These are phyloP conservation scores for Fonsecaea monophora DNA, from an alignment of 2,329 filamentous ascomycete genomes.

Conservation along the genomic window DNA sequence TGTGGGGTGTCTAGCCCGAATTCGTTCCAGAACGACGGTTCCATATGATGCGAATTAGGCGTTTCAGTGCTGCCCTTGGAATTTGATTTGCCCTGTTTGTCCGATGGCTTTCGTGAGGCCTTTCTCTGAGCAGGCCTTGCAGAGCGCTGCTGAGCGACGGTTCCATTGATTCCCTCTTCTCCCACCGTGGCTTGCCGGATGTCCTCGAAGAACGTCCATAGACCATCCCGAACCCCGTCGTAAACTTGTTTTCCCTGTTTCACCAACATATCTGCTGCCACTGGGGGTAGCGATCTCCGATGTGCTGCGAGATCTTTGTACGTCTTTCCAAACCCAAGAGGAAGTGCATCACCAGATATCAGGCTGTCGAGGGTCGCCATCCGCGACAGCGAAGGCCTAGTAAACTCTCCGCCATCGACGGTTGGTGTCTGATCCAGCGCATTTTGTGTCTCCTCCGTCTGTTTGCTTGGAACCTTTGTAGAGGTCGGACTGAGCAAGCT, in stretches of 20 bases:
- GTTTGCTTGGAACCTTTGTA: slow-evolving; percentile 6
- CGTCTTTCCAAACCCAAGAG: slow-evolving; percentile 40
- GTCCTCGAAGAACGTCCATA: slow-evolving; percentile 96
- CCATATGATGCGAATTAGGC: slow-evolving; percentile 44
- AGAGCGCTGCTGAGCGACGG: slow-evolving; percentile 42
- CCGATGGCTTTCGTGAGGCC: slow-evolving; percentile 51
- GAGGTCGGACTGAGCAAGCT: slow-evolving; percentile 70
- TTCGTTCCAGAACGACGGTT: slow-evolving; percentile 58
- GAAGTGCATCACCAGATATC: slow-evolving; percentile 35
- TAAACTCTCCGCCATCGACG: slow-evolving; percentile 2
- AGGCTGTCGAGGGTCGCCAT: slow-evolving; percentile 37
- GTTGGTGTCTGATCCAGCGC: background rate
- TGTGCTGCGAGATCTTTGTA: slow-evolving; percentile 49
- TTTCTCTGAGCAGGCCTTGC: slow-evolving; percentile 44
- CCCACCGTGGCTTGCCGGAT: slow-evolving; percentile 94
- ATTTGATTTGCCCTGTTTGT: slow-evolving; percentile 39
- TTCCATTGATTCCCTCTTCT: slow-evolving; percentile 77
- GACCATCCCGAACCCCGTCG: slow-evolving; percentile 83
- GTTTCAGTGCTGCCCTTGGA: background rate
- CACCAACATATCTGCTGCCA: slow-evolving; percentile 60
- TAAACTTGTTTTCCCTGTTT: slow-evolving; percentile 76
- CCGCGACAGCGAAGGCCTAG: slow-evolving; percentile 21
- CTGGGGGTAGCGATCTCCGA: slow-evolving; percentile 51
- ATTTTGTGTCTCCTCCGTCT: background rate
- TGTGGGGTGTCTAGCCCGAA: slow-evolving; percentile 58